phyloP scores from a whole-genome alignment of 352 stramenopile genomes.

The Phytophthora podocarpi region DNA sequence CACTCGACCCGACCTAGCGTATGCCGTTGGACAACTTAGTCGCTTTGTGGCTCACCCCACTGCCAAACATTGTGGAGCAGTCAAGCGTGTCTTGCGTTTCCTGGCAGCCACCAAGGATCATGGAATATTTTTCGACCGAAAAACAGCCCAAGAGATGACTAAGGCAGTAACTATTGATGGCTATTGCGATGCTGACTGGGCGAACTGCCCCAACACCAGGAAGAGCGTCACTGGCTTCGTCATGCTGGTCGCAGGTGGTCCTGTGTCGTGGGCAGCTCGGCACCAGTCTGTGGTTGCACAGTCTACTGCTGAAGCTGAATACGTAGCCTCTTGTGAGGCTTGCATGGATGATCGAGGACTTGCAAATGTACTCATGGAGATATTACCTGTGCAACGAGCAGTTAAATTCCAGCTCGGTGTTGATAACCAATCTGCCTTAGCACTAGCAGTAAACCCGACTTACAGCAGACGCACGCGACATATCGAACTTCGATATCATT shows the following conservation, averaged over 20 bases:
- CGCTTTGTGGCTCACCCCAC: neutral
- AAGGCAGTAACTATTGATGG: neutral
- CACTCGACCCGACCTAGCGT: neutral
- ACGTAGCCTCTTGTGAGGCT: neutral
- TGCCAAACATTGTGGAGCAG: neutral
- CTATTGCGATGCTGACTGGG: neutral
- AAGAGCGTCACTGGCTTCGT: conserved; percentile 1
- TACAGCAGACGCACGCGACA: conserved; percentile 9
- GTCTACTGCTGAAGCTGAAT: conserved; percentile 1
- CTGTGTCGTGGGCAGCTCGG: neutral
- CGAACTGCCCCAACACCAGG: neutral
- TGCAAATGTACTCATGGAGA: neutral
- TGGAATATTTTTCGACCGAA: neutral
- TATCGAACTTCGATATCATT: conserved; percentile 1
- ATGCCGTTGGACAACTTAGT: neutral
- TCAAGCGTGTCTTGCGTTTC: neutral
- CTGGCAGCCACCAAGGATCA: neutral
- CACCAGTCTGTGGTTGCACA: neutral
- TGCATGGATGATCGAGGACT: neutral
- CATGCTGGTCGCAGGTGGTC: neutral
- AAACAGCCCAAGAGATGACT: neutral
- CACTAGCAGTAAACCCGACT: neutral
- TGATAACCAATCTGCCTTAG: neutral
- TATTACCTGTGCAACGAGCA: neutral
- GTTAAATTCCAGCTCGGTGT: neutral